These are phyloP conservation scores for Lagerstroemia fauriei DNA, from an alignment of 441 rosid species.

Conservation along the genomic window DNA sequence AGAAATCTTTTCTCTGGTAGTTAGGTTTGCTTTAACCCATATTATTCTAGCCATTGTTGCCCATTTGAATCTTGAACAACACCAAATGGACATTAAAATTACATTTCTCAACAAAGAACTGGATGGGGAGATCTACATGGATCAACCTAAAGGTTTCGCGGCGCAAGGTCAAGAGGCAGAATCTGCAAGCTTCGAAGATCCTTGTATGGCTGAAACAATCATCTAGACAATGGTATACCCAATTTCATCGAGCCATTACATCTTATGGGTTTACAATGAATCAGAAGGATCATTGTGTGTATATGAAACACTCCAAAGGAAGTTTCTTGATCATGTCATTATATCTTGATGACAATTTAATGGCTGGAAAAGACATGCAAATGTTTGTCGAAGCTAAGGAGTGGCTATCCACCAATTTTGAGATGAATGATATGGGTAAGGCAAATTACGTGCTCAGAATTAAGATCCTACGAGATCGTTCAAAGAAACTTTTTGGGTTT, in stretches of 20 bases:
- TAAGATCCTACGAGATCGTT: not conserved
- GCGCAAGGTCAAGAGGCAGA: not conserved
- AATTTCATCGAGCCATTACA: not conserved
- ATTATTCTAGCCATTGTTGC: no score
- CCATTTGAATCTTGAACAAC: not conserved
- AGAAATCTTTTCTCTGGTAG: no score
- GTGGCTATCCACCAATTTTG: not conserved
- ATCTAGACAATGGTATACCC: not conserved
- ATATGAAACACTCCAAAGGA: not conserved
- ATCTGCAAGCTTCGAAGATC: not conserved
- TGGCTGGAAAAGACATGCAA: not conserved
- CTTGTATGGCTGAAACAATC: conserved; percentile 15
- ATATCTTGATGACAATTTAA: not conserved
- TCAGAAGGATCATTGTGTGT: conserved; percentile 2
- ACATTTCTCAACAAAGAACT: not conserved
- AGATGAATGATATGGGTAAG: conserved; percentile 2
- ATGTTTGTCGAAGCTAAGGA: not conserved
- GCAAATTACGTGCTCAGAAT: not conserved
- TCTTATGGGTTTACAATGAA: not conserved
- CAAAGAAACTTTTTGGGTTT: not conserved
- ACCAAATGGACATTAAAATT: not conserved
- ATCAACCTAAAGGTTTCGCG: not conserved
- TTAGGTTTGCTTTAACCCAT: no score
- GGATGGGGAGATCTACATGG: conserved; percentile 1
- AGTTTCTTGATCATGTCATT: not conserved